phyloP scores from a whole-genome alignment of 2,329 filamentous ascomycete genomes.

The Myrmaecium sp. region DNA sequence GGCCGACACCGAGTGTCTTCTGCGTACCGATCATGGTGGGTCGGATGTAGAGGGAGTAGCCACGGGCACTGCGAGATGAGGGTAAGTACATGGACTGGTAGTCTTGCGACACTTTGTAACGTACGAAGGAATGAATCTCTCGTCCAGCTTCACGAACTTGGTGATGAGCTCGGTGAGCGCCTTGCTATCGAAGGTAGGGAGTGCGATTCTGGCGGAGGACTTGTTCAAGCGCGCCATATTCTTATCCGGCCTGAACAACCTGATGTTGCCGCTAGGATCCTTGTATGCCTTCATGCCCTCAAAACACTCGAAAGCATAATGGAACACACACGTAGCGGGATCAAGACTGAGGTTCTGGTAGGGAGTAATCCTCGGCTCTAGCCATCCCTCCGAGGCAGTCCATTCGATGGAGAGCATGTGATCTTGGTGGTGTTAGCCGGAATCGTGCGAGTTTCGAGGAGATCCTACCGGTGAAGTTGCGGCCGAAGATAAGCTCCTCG shows the following conservation, averaged over 20 bases:
- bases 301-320: conserved; percentile 97
- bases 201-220: conserved; percentile 76
- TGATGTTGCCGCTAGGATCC: conserved; percentile 58
- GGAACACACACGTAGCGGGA: conserved; percentile 90
- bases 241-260: conserved; percentile 84
- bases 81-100: background rate
- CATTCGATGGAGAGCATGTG: conserved; percentile 96
- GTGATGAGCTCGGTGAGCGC: conserved; percentile 68
- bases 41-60: conserved; percentile 89
- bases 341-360: conserved; percentile 97
- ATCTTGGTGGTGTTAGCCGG: conserved; percentile 36
- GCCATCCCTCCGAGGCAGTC: conserved; percentile 73
- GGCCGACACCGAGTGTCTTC: conserved; percentile 76
- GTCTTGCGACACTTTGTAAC: conserved; percentile 13
- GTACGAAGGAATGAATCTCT: conserved; percentile 73
- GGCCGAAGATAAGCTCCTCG: conserved; percentile 76
- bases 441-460: background rate
- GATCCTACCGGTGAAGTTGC: conserved; percentile 63
- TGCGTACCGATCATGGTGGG: conserved; percentile 97
- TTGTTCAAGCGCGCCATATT: conserved; percentile 95
- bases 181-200: conserved; percentile 66
- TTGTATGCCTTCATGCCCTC: conserved; percentile 99
- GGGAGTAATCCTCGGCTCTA: conserved; percentile 64
- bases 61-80: conserved; percentile 33
- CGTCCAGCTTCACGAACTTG: conserved; percentile 62